Evolutionary conservation across 2,329 filamentous ascomycete genomes (phyloP).

Genomic region (Sporothrix sp.): DNA sequence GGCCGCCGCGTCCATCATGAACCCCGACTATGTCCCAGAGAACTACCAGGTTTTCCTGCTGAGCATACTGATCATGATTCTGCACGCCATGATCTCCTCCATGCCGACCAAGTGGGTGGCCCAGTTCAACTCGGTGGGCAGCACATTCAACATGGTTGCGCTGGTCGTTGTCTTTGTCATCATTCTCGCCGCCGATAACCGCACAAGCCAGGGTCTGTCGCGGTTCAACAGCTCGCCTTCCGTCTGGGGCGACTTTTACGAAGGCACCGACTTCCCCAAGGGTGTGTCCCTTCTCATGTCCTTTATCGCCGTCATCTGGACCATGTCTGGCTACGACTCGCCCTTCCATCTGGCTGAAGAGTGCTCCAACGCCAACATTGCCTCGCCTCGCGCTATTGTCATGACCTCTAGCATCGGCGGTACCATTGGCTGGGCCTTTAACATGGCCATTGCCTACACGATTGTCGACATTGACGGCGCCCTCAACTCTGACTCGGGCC

Average conservation of each 20-base stretch:
- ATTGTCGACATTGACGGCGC: constrained; percentile 52
- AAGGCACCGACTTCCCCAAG: constrained; percentile 56
- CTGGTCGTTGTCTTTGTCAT: constrained; percentile 57
- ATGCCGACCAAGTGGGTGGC: constrained; percentile 64
- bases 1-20: constrained; percentile 56
- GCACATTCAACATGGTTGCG: constrained; percentile 60
- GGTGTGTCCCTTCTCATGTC: constrained; percentile 61
- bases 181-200: constrained; percentile 50
- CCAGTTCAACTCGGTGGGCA: constrained; percentile 58
- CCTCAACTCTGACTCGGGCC: constrained; percentile 52
- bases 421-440: constrained; percentile 61
- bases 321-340: constrained; percentile 57
- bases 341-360: constrained; percentile 68
- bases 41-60: constrained; percentile 60
- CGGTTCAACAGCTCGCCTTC: constrained; percentile 32
- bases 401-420: constrained; percentile 58
- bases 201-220: constrained; percentile 37
- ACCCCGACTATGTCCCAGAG: constrained; percentile 55
- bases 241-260: constrained; percentile 58
- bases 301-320: constrained; percentile 63
- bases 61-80: constrained; percentile 55
- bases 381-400: constrained; percentile 61
- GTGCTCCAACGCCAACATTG: constrained; percentile 62
- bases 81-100: constrained; percentile 57
- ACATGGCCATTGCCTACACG: constrained; percentile 63